A percentile compares a stretch with the other conserved stretches of the same genome.
Evolutionary conservation across 768 basidiomycete species (phyloP).

Genomic region (Chalciporus pseudorubinellus): DNA sequence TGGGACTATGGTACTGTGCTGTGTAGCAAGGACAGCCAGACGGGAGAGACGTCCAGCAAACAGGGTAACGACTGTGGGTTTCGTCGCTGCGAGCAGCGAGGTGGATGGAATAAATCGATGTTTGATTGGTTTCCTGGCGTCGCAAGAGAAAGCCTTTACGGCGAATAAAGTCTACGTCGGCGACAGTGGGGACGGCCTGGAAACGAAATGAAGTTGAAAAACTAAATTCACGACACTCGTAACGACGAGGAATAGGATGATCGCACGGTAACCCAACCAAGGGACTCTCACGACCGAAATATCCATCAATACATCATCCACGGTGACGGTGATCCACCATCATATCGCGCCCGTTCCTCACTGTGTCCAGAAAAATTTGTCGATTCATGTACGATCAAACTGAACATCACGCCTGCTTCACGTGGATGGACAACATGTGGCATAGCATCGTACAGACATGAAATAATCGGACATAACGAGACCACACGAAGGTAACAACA

Average conservation of each 20-base stretch:
- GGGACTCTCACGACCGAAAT: background rate
- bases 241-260: slow-evolving; percentile 13
- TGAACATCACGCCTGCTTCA: background rate
- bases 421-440: slow-evolving; percentile 10
- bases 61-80: slow-evolving; percentile 39
- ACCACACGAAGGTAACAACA: background rate
- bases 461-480: background rate
- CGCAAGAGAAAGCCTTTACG: slow-evolving; percentile 12
- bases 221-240: slow-evolving; percentile 1
- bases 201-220: slow-evolving; percentile 5
- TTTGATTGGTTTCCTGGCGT: slow-evolving; percentile 13
- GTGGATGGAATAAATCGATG: background rate
- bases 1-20: slow-evolving; percentile 32
- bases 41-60: slow-evolving; percentile 22
- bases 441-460: slow-evolving; percentile 8
- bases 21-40: slow-evolving; percentile 33
- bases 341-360: too few relatives aligned
- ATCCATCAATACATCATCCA: too few relatives aligned
- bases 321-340: too few relatives aligned
- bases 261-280: slow-evolving; percentile 17
- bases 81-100: slow-evolving; percentile 11
- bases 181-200: slow-evolving; percentile 13
- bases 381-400: too few relatives aligned
- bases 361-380: too few relatives aligned
- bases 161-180: slow-evolving; percentile 8